These are phyloP conservation scores for Saprolegnia diclina DNA, from an alignment of 352 stramenopile genomes.

Conservation along the genomic window DNA sequence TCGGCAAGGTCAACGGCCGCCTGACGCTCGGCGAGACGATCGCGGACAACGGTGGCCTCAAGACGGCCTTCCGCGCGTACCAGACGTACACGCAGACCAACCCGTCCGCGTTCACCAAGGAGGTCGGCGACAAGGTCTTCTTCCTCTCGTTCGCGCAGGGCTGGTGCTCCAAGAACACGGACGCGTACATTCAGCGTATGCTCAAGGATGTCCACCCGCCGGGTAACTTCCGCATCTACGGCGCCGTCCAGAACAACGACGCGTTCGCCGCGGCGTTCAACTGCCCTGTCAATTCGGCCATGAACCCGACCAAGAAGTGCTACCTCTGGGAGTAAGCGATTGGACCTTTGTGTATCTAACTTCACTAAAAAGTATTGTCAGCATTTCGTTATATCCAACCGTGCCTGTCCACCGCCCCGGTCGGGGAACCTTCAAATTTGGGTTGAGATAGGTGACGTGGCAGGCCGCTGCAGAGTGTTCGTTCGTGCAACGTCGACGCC, in stretches of 20 bases:
- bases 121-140: constrained; percentile 26
- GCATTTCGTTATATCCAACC: no score
- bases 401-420: no score
- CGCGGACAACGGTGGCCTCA: constrained; percentile 57
- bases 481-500: no score
- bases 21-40: constrained; percentile 73
- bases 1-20: constrained; percentile 53
- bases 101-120: constrained; percentile 1
- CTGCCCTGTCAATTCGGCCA: constrained; percentile 31
- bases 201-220: constrained; percentile 24
- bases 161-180: constrained; percentile 27
- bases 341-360: not conserved
- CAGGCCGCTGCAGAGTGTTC: no score
- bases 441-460: no score
- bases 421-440: no score
- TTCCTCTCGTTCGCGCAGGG: constrained; percentile 29
- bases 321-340: constrained; percentile 28
- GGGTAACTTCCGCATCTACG: constrained; percentile 19
- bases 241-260: constrained; percentile 26
- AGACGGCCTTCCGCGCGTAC: constrained; percentile 36
- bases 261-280: constrained; percentile 25
- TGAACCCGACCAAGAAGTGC: constrained; percentile 55
- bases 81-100: constrained; percentile 12
- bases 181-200: not conserved
- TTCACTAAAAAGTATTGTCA: no score